These are phyloP conservation scores for Amniculicola lignicola DNA, from an alignment of 495 filamentous ascomycete species.

Conservation along the genomic window DNA sequence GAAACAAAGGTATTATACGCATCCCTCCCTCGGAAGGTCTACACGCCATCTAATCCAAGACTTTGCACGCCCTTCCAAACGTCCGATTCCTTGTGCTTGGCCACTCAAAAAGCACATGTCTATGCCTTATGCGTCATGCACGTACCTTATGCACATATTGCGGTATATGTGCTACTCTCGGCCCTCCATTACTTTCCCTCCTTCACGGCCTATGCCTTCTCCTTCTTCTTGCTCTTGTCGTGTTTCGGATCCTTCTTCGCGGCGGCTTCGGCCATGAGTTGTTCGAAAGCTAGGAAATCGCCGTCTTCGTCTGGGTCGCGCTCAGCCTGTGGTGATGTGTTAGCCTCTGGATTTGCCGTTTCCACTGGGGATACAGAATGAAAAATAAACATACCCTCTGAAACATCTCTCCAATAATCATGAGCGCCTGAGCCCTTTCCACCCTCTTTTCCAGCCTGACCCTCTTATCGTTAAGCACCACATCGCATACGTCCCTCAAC, in stretches of 20 bases:
- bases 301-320: conserved; percentile 94
- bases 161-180: too few species aligned
- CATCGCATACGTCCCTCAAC: conserved; percentile 74
- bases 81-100: too few species aligned
- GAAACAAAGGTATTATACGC: too few species aligned
- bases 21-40: too few species aligned
- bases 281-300: conserved; percentile 97
- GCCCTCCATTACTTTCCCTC: too few species aligned
- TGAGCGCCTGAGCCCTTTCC: conserved; percentile 84
- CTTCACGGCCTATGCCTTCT: too few species aligned
- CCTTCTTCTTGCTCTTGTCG: conserved; percentile 47
- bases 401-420: conserved; percentile 85
- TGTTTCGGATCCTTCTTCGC: conserved; percentile 83
- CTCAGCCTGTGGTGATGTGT: conserved; percentile 60
- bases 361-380: neutral
- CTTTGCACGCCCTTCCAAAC: too few species aligned
- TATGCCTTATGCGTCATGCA: too few species aligned
- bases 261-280: conserved; percentile 93
- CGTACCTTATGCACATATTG: too few species aligned
- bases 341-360: conserved; percentile 21
- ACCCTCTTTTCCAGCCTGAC: conserved; percentile 79
- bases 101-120: too few species aligned
- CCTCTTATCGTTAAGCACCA: conserved; percentile 69
- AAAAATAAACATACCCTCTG: conserved; percentile 61
- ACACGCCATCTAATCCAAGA: too few species aligned